These are phyloP conservation scores for Xeromyces bisporus DNA, from an alignment of 495 filamentous ascomycete species.

Conservation along the genomic window DNA sequence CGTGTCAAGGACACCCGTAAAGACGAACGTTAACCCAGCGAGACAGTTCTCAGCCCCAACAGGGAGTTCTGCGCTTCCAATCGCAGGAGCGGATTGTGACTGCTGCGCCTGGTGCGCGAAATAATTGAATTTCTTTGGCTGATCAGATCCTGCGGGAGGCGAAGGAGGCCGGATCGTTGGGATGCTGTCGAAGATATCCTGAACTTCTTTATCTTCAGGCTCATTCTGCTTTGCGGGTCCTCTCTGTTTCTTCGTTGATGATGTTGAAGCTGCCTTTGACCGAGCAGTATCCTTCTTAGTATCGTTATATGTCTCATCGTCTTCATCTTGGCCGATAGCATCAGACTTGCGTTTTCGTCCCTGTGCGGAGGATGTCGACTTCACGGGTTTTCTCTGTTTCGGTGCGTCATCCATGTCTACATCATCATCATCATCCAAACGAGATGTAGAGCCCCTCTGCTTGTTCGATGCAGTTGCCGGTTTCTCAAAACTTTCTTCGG, in stretches of 20 bases:
- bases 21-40: conserved; percentile 89
- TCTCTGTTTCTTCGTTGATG: conserved; percentile 42
- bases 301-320: conserved; percentile 10
- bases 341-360: conserved; percentile 43
- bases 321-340: conserved; percentile 27
- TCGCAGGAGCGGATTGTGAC: conserved; percentile 39
- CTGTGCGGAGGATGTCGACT: conserved; percentile 20
- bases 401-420: conserved; percentile 31
- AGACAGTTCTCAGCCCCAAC: conserved; percentile 79
- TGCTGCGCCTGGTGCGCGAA: conserved; percentile 32
- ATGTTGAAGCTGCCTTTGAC: conserved; percentile 15
- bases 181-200: conserved; percentile 77
- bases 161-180: conserved; percentile 66
- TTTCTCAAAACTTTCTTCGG: conserved; percentile 21
- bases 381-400: conserved; percentile 23
- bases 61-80: conserved; percentile 55
- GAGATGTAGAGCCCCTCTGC: conserved; percentile 27
- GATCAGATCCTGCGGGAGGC: conserved; percentile 47
- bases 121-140: conserved; percentile 55
- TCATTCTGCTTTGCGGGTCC: conserved; percentile 45
- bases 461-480: conserved; percentile 19
- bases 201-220: conserved; percentile 46
- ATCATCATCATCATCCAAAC: conserved; percentile 29
- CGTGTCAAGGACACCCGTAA: conserved; percentile 69
- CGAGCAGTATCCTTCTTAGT: conserved; percentile 21